These are phyloP conservation scores for Catunica adiposa DNA, from an alignment of 2,329 filamentous ascomycete species.

Conservation along the genomic window DNA sequence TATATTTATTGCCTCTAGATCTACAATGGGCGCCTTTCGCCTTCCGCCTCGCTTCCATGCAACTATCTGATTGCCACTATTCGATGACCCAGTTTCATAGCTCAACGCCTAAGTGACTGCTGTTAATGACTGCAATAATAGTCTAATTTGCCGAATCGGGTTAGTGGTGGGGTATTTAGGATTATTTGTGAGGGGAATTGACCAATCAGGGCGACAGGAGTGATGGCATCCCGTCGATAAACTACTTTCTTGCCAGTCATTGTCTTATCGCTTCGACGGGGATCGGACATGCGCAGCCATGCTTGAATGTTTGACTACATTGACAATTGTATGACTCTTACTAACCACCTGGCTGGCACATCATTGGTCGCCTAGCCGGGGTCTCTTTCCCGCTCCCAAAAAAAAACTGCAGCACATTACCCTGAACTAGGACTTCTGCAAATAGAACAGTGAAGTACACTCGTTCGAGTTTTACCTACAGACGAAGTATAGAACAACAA, in stretches of 20 bases:
- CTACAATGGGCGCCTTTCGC: slow-evolving; percentile 8
- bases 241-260: not conserved
- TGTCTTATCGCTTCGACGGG: not conserved
- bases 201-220: not conserved
- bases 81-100: too few relatives aligned
- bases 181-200: not conserved
- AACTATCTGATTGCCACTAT: not conserved
- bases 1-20: not conserved
- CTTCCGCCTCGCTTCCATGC: slow-evolving; percentile 4
- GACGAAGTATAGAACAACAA: too few relatives aligned
- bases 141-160: slow-evolving; percentile 9
- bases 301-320: not conserved
- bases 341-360: not conserved
- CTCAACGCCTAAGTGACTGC: slow-evolving; percentile 4
- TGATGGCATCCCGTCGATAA: not conserved
- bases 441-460: not conserved
- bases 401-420: not conserved
- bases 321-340: not conserved
- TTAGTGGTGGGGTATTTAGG: slow-evolving; percentile 11
- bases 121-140: slow-evolving; percentile 10
- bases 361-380: not conserved
- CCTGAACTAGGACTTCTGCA: not conserved
- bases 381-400: not conserved
- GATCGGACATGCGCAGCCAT: not conserved
- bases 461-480: not conserved